phyloP scores from a whole-genome alignment of 768 basidiomycete species.

The Lentinula lateritia region DNA sequence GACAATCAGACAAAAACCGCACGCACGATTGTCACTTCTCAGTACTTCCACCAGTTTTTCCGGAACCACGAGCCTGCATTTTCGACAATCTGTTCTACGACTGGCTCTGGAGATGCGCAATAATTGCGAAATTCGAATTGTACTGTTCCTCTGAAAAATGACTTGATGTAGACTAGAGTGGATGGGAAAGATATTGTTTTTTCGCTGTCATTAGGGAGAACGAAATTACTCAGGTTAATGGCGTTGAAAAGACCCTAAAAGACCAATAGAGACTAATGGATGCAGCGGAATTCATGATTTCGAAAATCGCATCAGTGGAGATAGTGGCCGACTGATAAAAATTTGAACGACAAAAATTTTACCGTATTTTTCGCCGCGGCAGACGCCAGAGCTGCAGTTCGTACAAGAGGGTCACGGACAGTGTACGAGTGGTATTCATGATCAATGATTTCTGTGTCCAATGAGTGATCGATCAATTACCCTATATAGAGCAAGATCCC shows the following conservation, averaged over 20 bases:
- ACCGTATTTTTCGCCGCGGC: constrained; percentile 14
- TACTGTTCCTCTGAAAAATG: constrained; percentile 16
- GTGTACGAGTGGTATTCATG: no score
- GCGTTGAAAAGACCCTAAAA: no score
- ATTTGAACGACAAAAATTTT: constrained; percentile 18
- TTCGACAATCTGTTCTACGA: constrained; percentile 14
- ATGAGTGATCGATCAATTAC: constrained; percentile 9
- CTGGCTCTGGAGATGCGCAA: constrained; percentile 15
- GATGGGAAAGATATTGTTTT: constrained; percentile 4
- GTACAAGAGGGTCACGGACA: no score
- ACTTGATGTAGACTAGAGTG: constrained; percentile 11
- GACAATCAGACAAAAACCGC: background rate
- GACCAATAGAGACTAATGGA: constrained; percentile 9
- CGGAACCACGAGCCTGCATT: constrained; percentile 18
- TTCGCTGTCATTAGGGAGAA: constrained; percentile 15
- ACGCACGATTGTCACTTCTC: background rate
- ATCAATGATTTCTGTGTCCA: no score
- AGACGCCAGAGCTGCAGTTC: no score
- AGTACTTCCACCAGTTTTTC: constrained; percentile 12
- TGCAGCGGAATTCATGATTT: constrained; percentile 19
- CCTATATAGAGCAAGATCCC: no score
- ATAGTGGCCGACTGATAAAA: constrained; percentile 13
- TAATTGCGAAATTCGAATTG: constrained; percentile 18
- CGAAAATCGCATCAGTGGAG: constrained; percentile 3
- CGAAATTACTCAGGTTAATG: constrained; percentile 17